Base-by-base conservation (phyloP, 139 green algal genomes). In the Monoraphidium neglectum region DNA sequence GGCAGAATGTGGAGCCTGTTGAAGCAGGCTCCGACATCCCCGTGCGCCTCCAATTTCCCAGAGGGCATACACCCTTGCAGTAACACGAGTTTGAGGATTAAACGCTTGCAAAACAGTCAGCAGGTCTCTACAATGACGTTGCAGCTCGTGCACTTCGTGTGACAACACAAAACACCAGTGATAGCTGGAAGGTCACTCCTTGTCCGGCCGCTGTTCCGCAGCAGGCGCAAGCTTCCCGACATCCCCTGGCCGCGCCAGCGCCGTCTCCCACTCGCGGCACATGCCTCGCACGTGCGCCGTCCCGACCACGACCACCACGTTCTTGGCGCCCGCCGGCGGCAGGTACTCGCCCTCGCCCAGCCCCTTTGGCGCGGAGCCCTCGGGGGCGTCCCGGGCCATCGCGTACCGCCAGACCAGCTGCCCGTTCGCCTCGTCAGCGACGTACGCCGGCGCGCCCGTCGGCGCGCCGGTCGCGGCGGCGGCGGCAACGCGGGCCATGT, bases 231-330 rank as follows among this genome's bases (percentile, higher is more conserved):
- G 64, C 64, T 61, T 6, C 28, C 51, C 40, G 30, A 87, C 64
- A 37, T 80, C 59, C 21, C 32, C 65, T 2, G 66, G 38, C 62
- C 70, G 70, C 24, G 37, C 43, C 56, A 85, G 57, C 60, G 75
- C 84, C 5, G 74, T 43, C 18, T 81, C 30, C 92, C 89, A 94
- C 33, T 83, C 65, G 5, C 80, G 70, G 3, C 86, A 49, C 70
- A 97, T 97, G 59, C 93, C 93, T 10, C 78, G 74, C 61, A 97
- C 91, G 71, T 97, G 93, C 0, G 92, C 93, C 4, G 86, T 92
- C 23, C 93, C 93, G n/a, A 97, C 87, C 28, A 97, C 91, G 37
- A 97, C 93, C 53, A 97, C 81, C 23, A 64, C 75, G 18, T 63
- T 36, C 51, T 74, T 30, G 12, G n/a, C 76, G 40, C 57, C 71